Evolutionary conservation across 495 filamentous ascomycete species (phyloP).

Genomic region (Collariella sp.): DNA sequence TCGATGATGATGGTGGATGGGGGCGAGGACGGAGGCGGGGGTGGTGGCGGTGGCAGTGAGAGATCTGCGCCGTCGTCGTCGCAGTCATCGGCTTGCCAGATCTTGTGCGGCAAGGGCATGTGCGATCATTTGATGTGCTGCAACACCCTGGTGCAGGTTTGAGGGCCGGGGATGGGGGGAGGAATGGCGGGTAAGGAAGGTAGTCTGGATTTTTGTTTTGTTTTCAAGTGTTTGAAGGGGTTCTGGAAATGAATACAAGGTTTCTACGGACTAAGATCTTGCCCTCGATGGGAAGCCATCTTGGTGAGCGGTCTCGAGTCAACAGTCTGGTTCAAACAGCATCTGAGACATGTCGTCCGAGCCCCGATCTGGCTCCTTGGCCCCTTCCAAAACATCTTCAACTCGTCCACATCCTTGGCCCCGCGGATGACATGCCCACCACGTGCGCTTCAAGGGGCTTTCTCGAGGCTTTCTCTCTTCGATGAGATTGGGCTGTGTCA

Average conservation of each 20-base stretch:
- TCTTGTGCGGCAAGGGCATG: slow-evolving; percentile 19
- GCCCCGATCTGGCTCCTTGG: too few relatives aligned
- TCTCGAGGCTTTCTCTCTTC: too few relatives aligned
- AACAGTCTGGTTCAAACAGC: too few relatives aligned
- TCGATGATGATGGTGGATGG: background rate
- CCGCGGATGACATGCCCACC: background rate
- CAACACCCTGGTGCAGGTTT: slow-evolving; percentile 1
- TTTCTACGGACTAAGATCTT: too few relatives aligned
- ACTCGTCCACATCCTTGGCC: background rate
- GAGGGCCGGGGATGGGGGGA: background rate
- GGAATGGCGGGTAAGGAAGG: background rate
- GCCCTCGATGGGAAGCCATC: too few relatives aligned
- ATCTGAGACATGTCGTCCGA: too few relatives aligned
- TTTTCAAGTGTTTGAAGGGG: too few relatives aligned
- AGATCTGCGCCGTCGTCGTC: background rate
- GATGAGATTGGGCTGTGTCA: background rate
- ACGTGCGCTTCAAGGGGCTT: background rate
- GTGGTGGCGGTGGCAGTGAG: background rate
- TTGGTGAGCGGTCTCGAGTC: too few relatives aligned
- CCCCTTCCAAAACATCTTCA: too few relatives aligned
- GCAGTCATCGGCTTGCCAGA: slow-evolving; percentile 14
- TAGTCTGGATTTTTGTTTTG: background rate
- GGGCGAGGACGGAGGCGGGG: background rate
- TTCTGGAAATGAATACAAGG: too few relatives aligned
- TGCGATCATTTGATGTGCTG: slow-evolving; percentile 25